Conservation (phyloP, 352 stramenopile genomes). For the Globisporangium camurandrum region DNA sequence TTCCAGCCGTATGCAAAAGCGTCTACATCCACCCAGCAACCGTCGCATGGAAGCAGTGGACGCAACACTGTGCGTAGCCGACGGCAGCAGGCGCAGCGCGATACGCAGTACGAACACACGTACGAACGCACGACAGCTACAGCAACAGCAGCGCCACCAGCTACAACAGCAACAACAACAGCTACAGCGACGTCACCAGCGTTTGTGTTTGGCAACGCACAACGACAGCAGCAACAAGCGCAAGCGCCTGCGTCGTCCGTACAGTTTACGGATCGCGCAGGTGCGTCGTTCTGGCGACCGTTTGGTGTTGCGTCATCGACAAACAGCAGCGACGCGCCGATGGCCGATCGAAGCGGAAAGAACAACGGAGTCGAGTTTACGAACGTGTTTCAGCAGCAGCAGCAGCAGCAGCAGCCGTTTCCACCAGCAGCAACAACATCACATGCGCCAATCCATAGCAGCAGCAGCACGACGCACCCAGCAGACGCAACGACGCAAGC, state of each 20-base stretch:
- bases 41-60: too few relatives aligned
- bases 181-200: too few relatives aligned
- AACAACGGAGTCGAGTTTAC: conserved; percentile 2
- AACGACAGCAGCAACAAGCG: neutral
- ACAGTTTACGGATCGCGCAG: neutral
- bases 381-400: conserved; percentile 4
- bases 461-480: neutral
- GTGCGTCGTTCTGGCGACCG: neutral
- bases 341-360: conserved; percentile 4
- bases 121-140: too few relatives aligned
- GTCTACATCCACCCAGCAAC: neutral
- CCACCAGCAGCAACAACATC: neutral
- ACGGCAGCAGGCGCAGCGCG: neutral
- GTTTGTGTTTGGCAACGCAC: neutral
- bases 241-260: neutral
- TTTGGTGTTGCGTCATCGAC: too few relatives aligned
- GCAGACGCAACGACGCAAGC: too few relatives aligned
- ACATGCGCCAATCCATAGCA: neutral
- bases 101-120: neutral
- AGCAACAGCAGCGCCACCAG: neutral
- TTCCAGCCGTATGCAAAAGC: conserved; percentile 10
- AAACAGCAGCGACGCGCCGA: conserved; percentile 4
- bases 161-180: too few relatives aligned
- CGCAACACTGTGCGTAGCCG: neutral
- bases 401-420: too few relatives aligned